Percentiles rank a stretch among this genome's conserved stretches.
Conservation (phyloP, 129 eudicot genomes). For the sunflower (Helianthus annuus) region HanXRQr2.0-SUNRISE NC_035446.2:163595923-163596422, state of each 20-base stretch:
- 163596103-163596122: slow-evolving; percentile 62
- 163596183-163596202: slow-evolving; percentile 1
- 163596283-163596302: background rate
- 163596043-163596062: slow-evolving; percentile 71
- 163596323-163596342: slow-evolving; percentile 17
- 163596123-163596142: slow-evolving; percentile 62
- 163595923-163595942: background rate
- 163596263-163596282: slow-evolving; percentile 16
- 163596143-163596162: slow-evolving; percentile 49
- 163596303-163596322: background rate
- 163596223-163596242: slow-evolving; percentile 13
- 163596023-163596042: slow-evolving; percentile 55
- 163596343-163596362: slow-evolving; percentile 22
- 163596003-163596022: slow-evolving; percentile 68
- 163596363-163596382: slow-evolving; percentile 22
- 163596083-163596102: slow-evolving; percentile 67
- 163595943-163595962: background rate
- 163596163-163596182: slow-evolving; percentile 14
- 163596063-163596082: slow-evolving; percentile 69
- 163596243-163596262: slow-evolving; percentile 10
- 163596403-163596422: slow-evolving; percentile 34
- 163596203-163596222: background rate
- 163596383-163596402: slow-evolving; percentile 30
- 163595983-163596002: slow-evolving; percentile 57
- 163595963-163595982: background rate